Evolutionary conservation across 2,329 filamentous ascomycete species (phyloP).

Genomic region (Myriosclerotinia duriaeana): DNA sequence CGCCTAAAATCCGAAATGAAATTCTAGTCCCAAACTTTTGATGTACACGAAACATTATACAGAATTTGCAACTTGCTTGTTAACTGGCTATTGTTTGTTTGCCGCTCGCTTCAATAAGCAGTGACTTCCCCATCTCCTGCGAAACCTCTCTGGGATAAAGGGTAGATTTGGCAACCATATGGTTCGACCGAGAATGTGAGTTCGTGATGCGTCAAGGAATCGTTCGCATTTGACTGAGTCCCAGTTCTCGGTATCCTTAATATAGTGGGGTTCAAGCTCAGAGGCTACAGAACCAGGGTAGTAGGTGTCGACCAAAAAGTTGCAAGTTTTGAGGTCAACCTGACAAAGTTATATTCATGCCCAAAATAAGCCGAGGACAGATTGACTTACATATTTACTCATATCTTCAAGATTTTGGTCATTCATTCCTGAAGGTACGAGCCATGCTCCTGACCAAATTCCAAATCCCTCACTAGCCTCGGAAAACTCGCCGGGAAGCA

Average conservation of each 20-base stretch:
- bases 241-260: constrained; percentile 74
- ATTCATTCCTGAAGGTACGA: constrained; percentile 82
- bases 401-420: constrained; percentile 84
- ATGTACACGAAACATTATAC: constrained; percentile 4
- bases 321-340: constrained; percentile 70
- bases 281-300: constrained; percentile 63
- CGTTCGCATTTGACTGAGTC: constrained; percentile 69
- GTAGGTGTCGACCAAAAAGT: constrained; percentile 84
- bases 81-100: not conserved
- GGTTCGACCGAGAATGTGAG: constrained; percentile 70
- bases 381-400: constrained; percentile 71
- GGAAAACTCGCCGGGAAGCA: constrained; percentile 87
- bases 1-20: not conserved
- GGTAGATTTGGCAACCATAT: constrained; percentile 77
- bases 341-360: constrained; percentile 36
- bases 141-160: constrained; percentile 66
- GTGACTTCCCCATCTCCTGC: constrained; percentile 82
- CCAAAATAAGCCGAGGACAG: not conserved
- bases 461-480: constrained; percentile 67
- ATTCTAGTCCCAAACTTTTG: not conserved
- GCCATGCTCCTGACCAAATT: constrained; percentile 80
- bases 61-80: constrained; percentile 14
- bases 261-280: constrained; percentile 75
- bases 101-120: constrained; percentile 70
- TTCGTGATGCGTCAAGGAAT: constrained; percentile 79